phyloP scores from a whole-genome alignment of 768 basidiomycete species.

The Paxillus ammoniavirescens region DNA sequence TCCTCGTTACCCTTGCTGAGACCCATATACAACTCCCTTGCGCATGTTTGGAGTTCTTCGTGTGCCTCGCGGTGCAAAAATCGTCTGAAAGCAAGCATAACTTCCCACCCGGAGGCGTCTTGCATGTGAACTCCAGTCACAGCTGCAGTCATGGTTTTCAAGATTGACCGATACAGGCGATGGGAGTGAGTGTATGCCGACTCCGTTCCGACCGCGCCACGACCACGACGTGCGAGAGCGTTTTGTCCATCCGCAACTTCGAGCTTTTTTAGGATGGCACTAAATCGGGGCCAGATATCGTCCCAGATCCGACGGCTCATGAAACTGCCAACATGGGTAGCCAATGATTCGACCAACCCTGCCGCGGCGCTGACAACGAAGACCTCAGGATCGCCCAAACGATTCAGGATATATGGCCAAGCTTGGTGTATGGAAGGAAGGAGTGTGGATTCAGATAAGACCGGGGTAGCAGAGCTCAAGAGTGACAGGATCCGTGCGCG shows the following conservation, averaged over 20 bases:
- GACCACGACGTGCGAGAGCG: constrained; percentile 61
- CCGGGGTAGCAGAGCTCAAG: constrained; percentile 69
- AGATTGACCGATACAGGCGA: constrained; percentile 71
- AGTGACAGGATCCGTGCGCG: constrained; percentile 80
- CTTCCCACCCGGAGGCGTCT: constrained; percentile 78
- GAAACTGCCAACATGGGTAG: constrained; percentile 72
- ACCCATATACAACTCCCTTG: constrained; percentile 61
- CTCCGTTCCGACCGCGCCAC: constrained; percentile 54
- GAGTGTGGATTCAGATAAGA: constrained; percentile 69
- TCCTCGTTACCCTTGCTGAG: constrained; percentile 68
- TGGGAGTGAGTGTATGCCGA: constrained; percentile 82
- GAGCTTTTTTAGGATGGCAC: constrained; percentile 54
- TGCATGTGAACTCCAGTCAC: constrained; percentile 65
- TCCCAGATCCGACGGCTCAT: constrained; percentile 88
- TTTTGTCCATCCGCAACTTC: constrained; percentile 62
- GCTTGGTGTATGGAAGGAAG: constrained; percentile 83
- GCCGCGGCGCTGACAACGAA: constrained; percentile 82
- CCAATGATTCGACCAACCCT: constrained; percentile 68
- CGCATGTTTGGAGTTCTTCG: constrained; percentile 69
- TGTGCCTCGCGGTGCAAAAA: constrained; percentile 70
- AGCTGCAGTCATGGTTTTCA: constrained; percentile 71
- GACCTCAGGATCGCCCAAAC: constrained; percentile 68
- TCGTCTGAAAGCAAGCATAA: constrained; percentile 69
- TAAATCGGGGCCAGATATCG: constrained; percentile 89
- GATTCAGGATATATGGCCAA: constrained; percentile 93